phyloP scores from a whole-genome alignment of 1,139 yeast genomes.

The Hanseniaspora uvarum region DNA sequence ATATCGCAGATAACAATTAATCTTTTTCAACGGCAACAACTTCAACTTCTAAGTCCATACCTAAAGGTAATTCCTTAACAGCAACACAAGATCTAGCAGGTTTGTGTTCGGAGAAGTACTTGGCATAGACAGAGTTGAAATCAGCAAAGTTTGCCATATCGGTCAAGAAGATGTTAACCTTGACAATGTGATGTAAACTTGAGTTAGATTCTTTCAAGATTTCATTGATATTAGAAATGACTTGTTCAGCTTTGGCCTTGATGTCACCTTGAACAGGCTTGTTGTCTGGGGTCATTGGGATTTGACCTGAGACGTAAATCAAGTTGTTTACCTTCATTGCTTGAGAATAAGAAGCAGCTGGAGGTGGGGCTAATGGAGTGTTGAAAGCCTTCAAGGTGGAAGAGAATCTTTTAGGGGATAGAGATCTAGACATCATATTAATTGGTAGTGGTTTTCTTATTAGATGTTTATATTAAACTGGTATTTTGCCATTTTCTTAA shows the following conservation, averaged over 20 bases:
- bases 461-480: too few relatives aligned
- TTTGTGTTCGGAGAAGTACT: conserved; percentile 62
- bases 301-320: conserved; percentile 81
- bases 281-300: conserved; percentile 70
- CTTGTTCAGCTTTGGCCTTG: conserved; percentile 70
- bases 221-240: conserved; percentile 56
- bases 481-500: too few relatives aligned
- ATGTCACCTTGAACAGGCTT: conserved; percentile 61
- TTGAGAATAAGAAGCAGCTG: conserved; percentile 82
- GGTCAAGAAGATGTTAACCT: conserved; percentile 68
- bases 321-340: conserved; percentile 75
- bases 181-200: conserved; percentile 62
- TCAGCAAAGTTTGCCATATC: conserved; percentile 67
- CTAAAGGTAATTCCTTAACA: conserved; percentile 68
- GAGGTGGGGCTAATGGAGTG: conserved; percentile 71
- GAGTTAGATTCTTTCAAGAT: conserved; percentile 71
- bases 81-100: conserved; percentile 91
- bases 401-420: conserved; percentile 15
- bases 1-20: conserved; percentile 17
- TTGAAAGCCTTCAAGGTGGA: conserved; percentile 16
- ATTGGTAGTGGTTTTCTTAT: background rate
- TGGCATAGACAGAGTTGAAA: conserved; percentile 65
- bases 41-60: conserved; percentile 56
- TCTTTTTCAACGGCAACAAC: conserved; percentile 53
- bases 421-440: conserved; percentile 18